Base-by-base conservation (phyloP, 768 basidiomycete genomes). In the Mycena rosella region DNA sequence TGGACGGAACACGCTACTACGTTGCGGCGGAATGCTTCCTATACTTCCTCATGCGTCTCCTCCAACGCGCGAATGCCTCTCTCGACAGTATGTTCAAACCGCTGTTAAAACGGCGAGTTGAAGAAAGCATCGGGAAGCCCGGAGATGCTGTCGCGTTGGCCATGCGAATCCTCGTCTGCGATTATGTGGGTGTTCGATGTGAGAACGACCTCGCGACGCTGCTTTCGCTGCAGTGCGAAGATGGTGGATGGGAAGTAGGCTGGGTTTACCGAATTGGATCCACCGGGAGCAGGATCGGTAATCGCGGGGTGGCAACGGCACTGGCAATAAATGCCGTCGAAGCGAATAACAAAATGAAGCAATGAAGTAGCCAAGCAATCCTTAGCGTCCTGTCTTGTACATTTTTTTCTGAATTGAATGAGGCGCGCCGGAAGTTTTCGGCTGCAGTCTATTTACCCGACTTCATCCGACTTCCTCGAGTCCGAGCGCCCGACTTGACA, bases 1-100 rank as follows among this genome's bases (percentile, higher is more conserved):
- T n/a, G n/a, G 78, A 81, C 27, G 83, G 83, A 14, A 83, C 83
- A 5, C 75, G 77, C 2, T 84, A 84, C 70, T 84, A 84, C 69
- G 72, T 34, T 11, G 74, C 44, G 76, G 78, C 24, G 2, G 80
- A 83, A 51, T 70, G 69, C 29, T 84, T 82, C 69, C 75, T 84
- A 32, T 83, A 75, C 74, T 83, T 82, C 74, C 60, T 81, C 62
- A 70, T 74, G 38, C 77, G 82, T 22, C 77, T 84, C 18, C 70
- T 83, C 29, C 32, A 34, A 63, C 70, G 20, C 58, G 54, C 55
- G 32, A 34, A 34, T 57, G 74, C 42, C 34, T 71, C 29, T 53
- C 61, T n/a, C 69, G 72, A 7, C 32, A 34, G 32, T 34, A 34
- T 34, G 32, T 20, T 67, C 29, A 70, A 67, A 5, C 72, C 74